Percentiles rank a stretch among this genome's conserved stretches.
These are phyloP conservation scores for Suhomyces pyralidae DNA, from an alignment of 805 yeast genomes.

Conservation along the genomic window DNA sequence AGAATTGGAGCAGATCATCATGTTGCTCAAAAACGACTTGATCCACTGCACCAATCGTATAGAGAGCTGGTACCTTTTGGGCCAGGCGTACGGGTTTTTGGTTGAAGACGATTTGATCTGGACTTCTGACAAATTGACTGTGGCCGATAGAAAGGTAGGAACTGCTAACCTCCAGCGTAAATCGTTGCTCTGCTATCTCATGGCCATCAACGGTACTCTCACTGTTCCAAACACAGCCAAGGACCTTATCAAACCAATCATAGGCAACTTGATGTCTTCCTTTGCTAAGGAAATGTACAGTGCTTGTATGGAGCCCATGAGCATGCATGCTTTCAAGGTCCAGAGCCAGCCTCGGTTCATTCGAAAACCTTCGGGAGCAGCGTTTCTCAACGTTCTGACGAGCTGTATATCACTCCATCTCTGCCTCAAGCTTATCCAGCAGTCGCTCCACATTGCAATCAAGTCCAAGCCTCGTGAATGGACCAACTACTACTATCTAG, in stretches of 20 bases:
- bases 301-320: conserved; percentile 64
- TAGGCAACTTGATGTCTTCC: conserved; percentile 47
- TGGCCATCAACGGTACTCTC: conserved; percentile 54
- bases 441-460: conserved; percentile 48
- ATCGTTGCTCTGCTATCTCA: conserved; percentile 67
- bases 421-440: conserved; percentile 39
- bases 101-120: conserved; percentile 91
- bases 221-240: background rate
- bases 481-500: conserved; percentile 55
- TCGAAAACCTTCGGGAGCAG: conserved; percentile 20
- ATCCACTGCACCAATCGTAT: conserved; percentile 61
- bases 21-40: conserved; percentile 63
- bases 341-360: conserved; percentile 35
- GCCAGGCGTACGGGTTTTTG: conserved; percentile 70
- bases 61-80: conserved; percentile 85
- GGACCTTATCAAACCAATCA: conserved; percentile 28
- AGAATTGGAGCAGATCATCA: conserved; percentile 73
- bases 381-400: conserved; percentile 21
- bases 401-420: conserved; percentile 20
- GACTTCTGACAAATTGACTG: conserved; percentile 80
- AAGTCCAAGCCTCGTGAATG: conserved; percentile 50
- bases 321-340: conserved; percentile 52
- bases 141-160: conserved; percentile 53
- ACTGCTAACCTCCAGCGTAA: conserved; percentile 68
- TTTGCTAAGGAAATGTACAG: conserved; percentile 59